phyloP scores from a whole-genome alignment of 1,284 basidiomycete genomes.

The Lentinula novae-zelandiae region DNA sequence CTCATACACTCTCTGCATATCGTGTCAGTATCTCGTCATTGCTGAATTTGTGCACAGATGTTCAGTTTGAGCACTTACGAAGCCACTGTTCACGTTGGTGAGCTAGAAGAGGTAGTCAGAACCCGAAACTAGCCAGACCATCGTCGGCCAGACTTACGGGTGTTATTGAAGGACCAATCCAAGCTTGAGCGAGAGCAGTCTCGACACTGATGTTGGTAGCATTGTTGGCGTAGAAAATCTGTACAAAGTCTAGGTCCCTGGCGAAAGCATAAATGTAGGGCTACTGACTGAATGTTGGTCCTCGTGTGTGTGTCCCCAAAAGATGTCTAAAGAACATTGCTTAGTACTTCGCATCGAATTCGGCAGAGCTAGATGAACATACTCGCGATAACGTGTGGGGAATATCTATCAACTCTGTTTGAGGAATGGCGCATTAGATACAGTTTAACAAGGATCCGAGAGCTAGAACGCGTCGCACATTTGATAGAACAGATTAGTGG shows the following conservation, averaged over 20 bases:
- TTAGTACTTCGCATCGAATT: background rate
- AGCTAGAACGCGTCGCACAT: constrained; percentile 41
- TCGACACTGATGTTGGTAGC: constrained; percentile 55
- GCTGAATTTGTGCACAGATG: background rate
- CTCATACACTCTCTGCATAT: constrained; percentile 58
- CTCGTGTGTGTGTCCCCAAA: constrained; percentile 82
- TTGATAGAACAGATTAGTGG: constrained; percentile 69
- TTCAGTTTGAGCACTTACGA: constrained; percentile 26
- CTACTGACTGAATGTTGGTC: constrained; percentile 66
- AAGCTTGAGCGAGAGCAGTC: constrained; percentile 55
- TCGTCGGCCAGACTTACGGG: constrained; percentile 29
- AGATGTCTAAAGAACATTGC: constrained; percentile 48
- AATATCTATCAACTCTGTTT: constrained; percentile 73
- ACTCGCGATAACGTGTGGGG: constrained; percentile 78
- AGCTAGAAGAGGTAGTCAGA: constrained; percentile 20
- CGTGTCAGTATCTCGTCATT: background rate
- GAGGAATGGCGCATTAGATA: constrained; percentile 14
- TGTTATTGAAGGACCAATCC: constrained; percentile 73
- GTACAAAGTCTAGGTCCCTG: background rate
- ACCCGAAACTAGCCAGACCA: background rate
- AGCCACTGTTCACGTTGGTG: constrained; percentile 75
- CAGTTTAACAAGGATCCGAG: constrained; percentile 1
- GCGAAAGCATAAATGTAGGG: background rate
- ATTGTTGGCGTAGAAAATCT: constrained; percentile 78
- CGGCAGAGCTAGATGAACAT: constrained; percentile 23